Evolutionary conservation across 176 grass and related monocot species (phyloP).

Genomic region (Paspalum vaginatum): DNA sequence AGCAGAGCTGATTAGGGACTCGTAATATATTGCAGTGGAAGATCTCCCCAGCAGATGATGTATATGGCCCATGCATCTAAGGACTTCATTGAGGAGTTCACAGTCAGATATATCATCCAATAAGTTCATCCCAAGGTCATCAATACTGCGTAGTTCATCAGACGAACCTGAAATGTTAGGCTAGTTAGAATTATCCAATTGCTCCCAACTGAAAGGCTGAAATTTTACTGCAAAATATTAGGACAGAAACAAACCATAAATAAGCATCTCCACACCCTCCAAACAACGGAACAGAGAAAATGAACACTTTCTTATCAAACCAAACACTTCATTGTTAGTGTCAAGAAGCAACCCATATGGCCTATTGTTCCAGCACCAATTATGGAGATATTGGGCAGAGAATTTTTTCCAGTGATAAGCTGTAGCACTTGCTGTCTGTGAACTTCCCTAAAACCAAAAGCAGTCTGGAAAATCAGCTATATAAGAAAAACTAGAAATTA

Average conservation of each 20-base stretch:
- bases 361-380: conserved; percentile 70
- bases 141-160: conserved; percentile 49
- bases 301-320: conserved; percentile 89
- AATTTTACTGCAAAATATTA: conserved; percentile 32
- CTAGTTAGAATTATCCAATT: conserved; percentile 27
- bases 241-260: conserved; percentile 66
- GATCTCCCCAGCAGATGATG: conserved; percentile 76
- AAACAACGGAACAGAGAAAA: conserved; percentile 89
- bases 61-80: conserved; percentile 92
- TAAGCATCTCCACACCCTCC: conserved; percentile 73
- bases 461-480: conserved; percentile 35
- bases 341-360: conserved; percentile 90
- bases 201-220: conserved; percentile 21
- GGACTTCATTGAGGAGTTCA: conserved; percentile 73
- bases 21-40: conserved; percentile 79
- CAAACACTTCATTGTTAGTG: conserved; percentile 64
- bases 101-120: conserved; percentile 49
- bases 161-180: conserved; percentile 67
- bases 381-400: conserved; percentile 71
- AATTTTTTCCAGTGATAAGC: conserved; percentile 91
- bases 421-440: conserved; percentile 51
- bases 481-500: conserved; percentile 31
- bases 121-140: conserved; percentile 40
- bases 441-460: conserved; percentile 64
- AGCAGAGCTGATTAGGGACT: conserved; percentile 73